Evolutionary conservation across 2,329 filamentous ascomycete genomes (phyloP), one percentile per base, ranked within the genome.

Genomic region (Lachnellula hyalina): DNA sequence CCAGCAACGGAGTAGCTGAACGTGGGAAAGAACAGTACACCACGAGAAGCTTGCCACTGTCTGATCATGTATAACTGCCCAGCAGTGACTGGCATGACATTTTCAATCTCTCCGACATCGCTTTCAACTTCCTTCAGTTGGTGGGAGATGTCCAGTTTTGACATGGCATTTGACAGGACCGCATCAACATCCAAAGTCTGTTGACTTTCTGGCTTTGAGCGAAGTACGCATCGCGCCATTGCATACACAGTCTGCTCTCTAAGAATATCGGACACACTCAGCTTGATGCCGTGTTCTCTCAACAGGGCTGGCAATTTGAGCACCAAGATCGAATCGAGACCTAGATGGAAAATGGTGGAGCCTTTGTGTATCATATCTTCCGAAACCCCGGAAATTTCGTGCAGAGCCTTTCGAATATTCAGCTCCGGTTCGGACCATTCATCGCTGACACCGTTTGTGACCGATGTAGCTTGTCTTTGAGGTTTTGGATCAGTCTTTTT

Each of bases 321-420:
- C 1, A 90, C 87, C 60, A 86, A 93, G 69, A 96, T 96, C 0
- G 92, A 96, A 68, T 96, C 92, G 1, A 96, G 81, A 0, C 92
- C 92, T 1, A 96, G 77, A 59, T 94, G 85, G 69, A 94, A 96
- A 12, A 96, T 80, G 0, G 80, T 89, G 49, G 84, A 80, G 0
- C 77, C 74, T 53, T 77, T 77, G 2, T 73, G 70, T 50, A 96
- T 87, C 1, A 82, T 75, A 0, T 75, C 66, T 17, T 76, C 70
- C 0, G 84, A 74, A 0, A 87, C 71, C 15, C 79, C 81, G 0
- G 90, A 88, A 0, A 92, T 76, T 32, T 76, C 67, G 0, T 77
- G 73, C 14, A 87, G 69, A 0, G 79, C 73, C 1, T 72, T 66
- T 2, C 81, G 71, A 19, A 86, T 74, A 0, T 55, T 56, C 3